Evolutionary conservation across 2,329 filamentous ascomycete species (phyloP).

Genomic region (Penicillium occitanis): DNA sequence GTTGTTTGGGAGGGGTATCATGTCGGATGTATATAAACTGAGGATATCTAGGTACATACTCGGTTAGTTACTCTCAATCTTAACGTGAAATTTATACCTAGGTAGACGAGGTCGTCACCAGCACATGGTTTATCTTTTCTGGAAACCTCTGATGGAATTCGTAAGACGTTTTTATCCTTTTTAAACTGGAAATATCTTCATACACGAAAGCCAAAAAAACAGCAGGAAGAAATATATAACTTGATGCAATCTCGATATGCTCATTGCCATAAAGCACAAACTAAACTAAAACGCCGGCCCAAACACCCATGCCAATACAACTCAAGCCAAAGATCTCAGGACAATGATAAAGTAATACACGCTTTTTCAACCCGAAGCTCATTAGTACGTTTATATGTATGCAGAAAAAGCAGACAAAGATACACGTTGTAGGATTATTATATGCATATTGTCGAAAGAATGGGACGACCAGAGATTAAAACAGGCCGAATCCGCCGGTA

Average conservation of each 20-base stretch:
- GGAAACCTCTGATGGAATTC: no score
- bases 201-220: not conserved
- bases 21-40: constrained; percentile 29
- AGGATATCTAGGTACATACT: not conserved
- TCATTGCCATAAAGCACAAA: constrained; percentile 3
- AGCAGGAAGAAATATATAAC: not conserved
- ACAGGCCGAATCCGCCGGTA: constrained; percentile 42
- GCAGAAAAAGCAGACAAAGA: not conserved
- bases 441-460: constrained; percentile 4
- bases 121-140: no score
- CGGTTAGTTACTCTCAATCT: not conserved
- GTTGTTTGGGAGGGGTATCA: constrained; percentile 40
- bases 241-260: not conserved
- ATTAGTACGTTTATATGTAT: constrained; percentile 16
- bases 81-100: no score
- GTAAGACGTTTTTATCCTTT: not conserved
- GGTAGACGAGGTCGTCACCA: no score
- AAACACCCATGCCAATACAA: constrained; percentile 13
- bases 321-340: not conserved
- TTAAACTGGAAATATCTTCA: not conserved
- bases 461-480: not conserved
- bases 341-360: not conserved
- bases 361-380: constrained; percentile 12
- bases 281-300: not conserved
- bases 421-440: constrained; percentile 9